Evolutionary conservation across 176 grass and related monocot genomes (phyloP), one percentile per base, ranked within the genome.

Genomic region (Chrysopogon serrulatus): DNA sequence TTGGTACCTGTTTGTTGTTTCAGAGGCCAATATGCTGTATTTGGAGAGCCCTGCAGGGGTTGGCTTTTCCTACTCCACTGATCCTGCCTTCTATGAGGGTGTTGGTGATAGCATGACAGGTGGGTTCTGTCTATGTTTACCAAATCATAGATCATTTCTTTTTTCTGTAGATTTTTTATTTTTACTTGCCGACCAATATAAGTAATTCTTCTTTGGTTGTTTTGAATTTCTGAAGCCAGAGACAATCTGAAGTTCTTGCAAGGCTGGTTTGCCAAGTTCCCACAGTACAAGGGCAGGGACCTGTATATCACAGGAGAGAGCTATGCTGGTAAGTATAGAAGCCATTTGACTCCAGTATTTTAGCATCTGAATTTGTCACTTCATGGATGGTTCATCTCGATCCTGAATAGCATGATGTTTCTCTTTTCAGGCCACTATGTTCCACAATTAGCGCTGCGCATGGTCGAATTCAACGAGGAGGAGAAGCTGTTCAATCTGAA

Each of bases 11-110:
- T 42, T 91, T 76, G 78, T 34, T 60, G 61, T 88, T 94, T 71
- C 88, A 97, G 95, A 92, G 78, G 95, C 92, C 75, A 97, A 94
- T 83, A 92, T 97, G 92, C 66, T 97, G 68, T 97, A 91, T 83
- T 48, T 97, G 87, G 91, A 97, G 84, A 94, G 86, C 84, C 94
- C 94, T 88, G 94, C 94, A 64, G 94, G 94, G 21, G 91, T 97
- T 82, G 94, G 91, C 24, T 97, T 97, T 65, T 95, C 90, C 62
- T 95, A 90, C 82, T 92, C 90, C 71, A 80, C 80, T 90, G 88
- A 95, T 86, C 83, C 73, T 88, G 60, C 88, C 67, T 92, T 88
- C 79, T 92, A 92, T 75, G 85, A 76, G 35, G 70, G 88, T 92
- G 93, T 95, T 40, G 88, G 88, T 81, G 90, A 97, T 68, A 92